These are phyloP conservation scores for Paecilomyces formosus DNA, from an alignment of 2,329 filamentous ascomycete genomes.

Conservation along the genomic window DNA sequence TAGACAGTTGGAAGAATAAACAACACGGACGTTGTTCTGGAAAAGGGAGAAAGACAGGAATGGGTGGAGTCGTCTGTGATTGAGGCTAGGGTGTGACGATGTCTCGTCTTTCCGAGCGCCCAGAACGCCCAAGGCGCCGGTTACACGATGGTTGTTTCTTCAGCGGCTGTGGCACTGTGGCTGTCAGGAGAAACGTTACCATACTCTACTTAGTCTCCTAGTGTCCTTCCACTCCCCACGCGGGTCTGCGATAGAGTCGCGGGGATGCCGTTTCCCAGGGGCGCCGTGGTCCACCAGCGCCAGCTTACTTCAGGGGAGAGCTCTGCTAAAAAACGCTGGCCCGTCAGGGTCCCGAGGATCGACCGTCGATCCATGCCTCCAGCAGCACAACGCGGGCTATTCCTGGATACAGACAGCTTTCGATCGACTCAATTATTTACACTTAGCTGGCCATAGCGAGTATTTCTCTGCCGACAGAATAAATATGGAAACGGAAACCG, in stretches of 20 bases:
- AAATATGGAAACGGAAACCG: not conserved
- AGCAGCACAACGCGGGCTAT: not conserved
- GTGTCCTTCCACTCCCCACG: not conserved
- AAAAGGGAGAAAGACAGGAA: not conserved
- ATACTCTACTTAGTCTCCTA: not conserved
- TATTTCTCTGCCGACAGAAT: not conserved
- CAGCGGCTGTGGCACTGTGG: not conserved
- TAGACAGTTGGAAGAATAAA: not conserved
- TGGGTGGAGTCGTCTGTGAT: not conserved
- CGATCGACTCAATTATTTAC: not conserved
- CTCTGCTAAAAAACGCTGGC: not conserved
- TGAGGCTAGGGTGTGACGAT: constrained; percentile 3
- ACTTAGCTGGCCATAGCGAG: not conserved
- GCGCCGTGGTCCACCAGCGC: not conserved
- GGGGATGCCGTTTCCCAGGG: not conserved
- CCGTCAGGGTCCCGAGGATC: not conserved
- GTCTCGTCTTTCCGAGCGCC: not conserved
- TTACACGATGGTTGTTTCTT: not conserved
- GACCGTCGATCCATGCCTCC: not conserved
- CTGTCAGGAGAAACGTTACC: not conserved
- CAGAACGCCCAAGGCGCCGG: not conserved
- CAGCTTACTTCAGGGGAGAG: not conserved
- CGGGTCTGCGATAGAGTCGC: not conserved
- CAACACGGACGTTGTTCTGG: not conserved
- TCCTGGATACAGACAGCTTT: not conserved